Percentiles rank a stretch among this genome's conserved stretches.
Conservation (phyloP, 2,329 filamentous ascomycete species). For the Dendryphion nanum region DNA sequence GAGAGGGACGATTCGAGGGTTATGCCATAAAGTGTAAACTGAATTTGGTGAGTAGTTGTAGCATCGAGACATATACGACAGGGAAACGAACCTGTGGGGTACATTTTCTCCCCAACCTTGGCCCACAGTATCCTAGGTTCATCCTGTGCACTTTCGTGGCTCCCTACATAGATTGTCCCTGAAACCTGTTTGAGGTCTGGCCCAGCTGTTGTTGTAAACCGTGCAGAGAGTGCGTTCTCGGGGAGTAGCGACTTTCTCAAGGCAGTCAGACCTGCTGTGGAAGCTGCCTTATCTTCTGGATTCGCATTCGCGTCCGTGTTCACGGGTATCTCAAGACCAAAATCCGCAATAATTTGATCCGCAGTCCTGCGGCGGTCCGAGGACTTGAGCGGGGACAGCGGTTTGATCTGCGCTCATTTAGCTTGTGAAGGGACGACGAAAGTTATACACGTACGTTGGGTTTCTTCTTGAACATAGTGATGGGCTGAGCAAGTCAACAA, state of each 20-base stretch:
- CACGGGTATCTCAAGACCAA: slow-evolving; percentile 50
- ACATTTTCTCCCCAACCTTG: slow-evolving; percentile 57
- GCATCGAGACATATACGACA: too few relatives aligned
- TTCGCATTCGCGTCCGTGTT: slow-evolving; percentile 29
- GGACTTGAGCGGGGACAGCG: slow-evolving; percentile 63
- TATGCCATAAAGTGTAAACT: slow-evolving; percentile 67
- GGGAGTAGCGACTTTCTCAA: slow-evolving; percentile 62
- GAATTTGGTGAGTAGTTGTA: slow-evolving; percentile 17
- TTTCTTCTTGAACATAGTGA: slow-evolving; percentile 63
- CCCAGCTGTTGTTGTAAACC: slow-evolving; percentile 65
- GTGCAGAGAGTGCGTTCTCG: slow-evolving; percentile 61
- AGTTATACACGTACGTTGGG: slow-evolving; percentile 46
- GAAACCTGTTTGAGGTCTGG: slow-evolving; percentile 61
- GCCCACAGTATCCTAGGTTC: slow-evolving; percentile 65
- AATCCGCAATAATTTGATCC: slow-evolving; percentile 65
- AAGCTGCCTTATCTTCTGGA: slow-evolving; percentile 44
- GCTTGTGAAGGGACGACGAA: neutral
- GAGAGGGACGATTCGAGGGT: slow-evolving; percentile 59
- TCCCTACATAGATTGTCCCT: slow-evolving; percentile 64
- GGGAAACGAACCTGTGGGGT: slow-evolving; percentile 45
- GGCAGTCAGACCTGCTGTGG: slow-evolving; percentile 47
- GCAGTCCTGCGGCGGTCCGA: slow-evolving; percentile 67
- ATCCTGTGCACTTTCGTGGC: slow-evolving; percentile 49
- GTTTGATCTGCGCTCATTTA: slow-evolving; percentile 55
- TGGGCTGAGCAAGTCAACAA: too few relatives aligned